Base-by-base conservation (phyloP, 495 filamentous ascomycete species). In the Podospora didyma region DNA sequence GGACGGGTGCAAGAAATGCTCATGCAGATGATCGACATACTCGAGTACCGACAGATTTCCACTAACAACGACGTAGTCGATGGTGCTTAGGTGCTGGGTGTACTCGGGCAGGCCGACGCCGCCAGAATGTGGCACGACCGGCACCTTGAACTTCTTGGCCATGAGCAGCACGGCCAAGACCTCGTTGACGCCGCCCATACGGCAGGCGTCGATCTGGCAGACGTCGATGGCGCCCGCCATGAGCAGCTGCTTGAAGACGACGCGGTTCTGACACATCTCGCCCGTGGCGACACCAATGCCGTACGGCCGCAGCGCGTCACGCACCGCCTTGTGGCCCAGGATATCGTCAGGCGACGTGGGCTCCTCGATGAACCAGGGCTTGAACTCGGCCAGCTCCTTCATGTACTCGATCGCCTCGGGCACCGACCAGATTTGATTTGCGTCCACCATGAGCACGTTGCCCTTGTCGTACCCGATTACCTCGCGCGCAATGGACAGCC, bases 311-410 rank as follows among this genome's bases (percentile, higher is more conserved):
- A 96, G 81, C 1, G 91, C 92, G 53, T 91, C 86, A 22, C 87
- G 82, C 62, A 96, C 86, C 5, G 88, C 86, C 51, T 86, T 87
- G 78, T 96, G 92, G 37, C 92, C 92, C 44, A 92, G 84, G 53
- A 96, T 85, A 73, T 96, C 92, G 64, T 96, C 92, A 14, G 92
- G 92, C 42, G 86, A 90, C 44, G 92, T 96, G n/a, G 92, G 92
- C 79, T 96, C 92, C 74, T 96, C 92, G 62, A 96, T 96, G 75
- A 96, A 96, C 92, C 92, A 96, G 44, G 92, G 92, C 76, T 87
- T 86, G 79, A 89, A 96, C 59, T 90, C 84, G 34, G 82, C 85
- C 19, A 96, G 86, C 62, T 88, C 69, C 54, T 86, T 75, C 90
- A 96, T 96, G 78, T 92, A 89, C 51, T 80, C 82, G 61, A 96